Evolutionary conservation across 2,329 filamentous ascomycete genomes (phyloP).

Genomic region (Cladosporium sp.): DNA sequence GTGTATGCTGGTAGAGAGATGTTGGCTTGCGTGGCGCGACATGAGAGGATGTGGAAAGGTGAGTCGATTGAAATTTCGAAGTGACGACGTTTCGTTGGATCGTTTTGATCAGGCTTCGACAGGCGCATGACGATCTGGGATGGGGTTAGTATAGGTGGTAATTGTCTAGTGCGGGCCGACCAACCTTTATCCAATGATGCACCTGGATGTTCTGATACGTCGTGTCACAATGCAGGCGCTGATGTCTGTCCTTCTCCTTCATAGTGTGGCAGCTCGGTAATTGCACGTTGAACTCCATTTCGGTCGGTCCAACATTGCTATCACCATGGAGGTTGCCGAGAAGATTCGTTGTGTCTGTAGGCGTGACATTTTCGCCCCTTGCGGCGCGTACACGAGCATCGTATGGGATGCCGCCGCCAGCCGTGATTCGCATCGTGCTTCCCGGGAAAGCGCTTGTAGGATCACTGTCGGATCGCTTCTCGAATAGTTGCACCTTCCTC

Average conservation of each 20-base stretch:
- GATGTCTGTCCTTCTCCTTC: slow-evolving; percentile 65
- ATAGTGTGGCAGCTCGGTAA: slow-evolving; percentile 85
- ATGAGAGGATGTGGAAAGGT: slow-evolving; percentile 89
- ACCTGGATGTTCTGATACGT: slow-evolving; percentile 94
- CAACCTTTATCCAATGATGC: slow-evolving; percentile 93
- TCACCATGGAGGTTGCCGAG: slow-evolving; percentile 79
- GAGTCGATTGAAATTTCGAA: slow-evolving; percentile 98
- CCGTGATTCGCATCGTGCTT: slow-evolving; percentile 73
- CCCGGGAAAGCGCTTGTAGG: slow-evolving; percentile 71
- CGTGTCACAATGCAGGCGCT: slow-evolving; percentile 80
- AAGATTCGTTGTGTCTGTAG: slow-evolving; percentile 64
- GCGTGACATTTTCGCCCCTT: slow-evolving; percentile 55
- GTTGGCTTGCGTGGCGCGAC: slow-evolving; percentile 88
- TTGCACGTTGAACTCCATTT: slow-evolving; percentile 93
- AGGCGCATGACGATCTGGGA: slow-evolving; percentile 84
- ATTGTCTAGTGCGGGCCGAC: slow-evolving; percentile 26
- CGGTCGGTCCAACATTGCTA: slow-evolving; percentile 78
- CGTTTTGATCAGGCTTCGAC: slow-evolving; percentile 76
- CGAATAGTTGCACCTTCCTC: slow-evolving; percentile 80
- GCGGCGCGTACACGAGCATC: slow-evolving; percentile 59
- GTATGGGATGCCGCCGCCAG: slow-evolving; percentile 77
- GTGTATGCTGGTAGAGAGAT: slow-evolving; percentile 82
- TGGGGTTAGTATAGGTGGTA: slow-evolving; percentile 11
- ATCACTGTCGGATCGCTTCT: slow-evolving; percentile 80
- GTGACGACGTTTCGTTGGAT: slow-evolving; percentile 77